Conservation (phyloP, 495 filamentous ascomycete genomes). For the Penicillium robsamsonii region DNA sequence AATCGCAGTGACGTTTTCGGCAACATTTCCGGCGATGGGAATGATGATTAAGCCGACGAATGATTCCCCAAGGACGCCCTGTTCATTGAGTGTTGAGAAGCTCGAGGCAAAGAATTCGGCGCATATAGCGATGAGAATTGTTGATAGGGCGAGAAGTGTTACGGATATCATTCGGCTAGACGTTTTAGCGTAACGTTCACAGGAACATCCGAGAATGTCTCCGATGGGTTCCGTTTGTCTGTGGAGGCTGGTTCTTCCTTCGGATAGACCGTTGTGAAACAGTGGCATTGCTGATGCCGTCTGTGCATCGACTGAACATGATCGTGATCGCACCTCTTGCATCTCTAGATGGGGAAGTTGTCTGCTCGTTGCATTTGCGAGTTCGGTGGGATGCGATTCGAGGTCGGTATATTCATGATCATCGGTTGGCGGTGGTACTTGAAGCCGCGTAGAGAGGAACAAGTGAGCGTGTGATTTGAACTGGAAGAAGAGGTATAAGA, state of each 20-base stretch:
- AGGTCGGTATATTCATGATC: constrained; percentile 10
- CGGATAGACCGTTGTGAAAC: not conserved
- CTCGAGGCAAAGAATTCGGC: constrained; percentile 28
- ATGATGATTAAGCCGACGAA: constrained; percentile 32
- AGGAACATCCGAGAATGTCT: not conserved
- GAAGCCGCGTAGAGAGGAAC: not conserved
- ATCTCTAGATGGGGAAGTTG: constrained; percentile 6
- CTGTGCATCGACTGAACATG: not conserved
- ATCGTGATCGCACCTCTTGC: constrained; percentile 5
- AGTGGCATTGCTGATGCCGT: constrained; percentile 8
- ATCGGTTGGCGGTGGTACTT: constrained; percentile 1
- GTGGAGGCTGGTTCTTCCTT: not conserved
- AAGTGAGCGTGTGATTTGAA: constrained; percentile 12
- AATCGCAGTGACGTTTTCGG: constrained; percentile 25
- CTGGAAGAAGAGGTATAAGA: constrained; percentile 62
- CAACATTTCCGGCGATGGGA: constrained; percentile 28
- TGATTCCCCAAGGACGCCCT: constrained; percentile 14
- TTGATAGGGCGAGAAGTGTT: constrained; percentile 17
- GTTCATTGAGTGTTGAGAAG: constrained; percentile 21
- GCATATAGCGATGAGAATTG: constrained; percentile 29
- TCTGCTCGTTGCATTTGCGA: not conserved
- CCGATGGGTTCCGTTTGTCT: not conserved
- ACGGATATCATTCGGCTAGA: constrained; percentile 8
- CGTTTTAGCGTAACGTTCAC: not conserved
- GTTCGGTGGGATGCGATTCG: not conserved